Evolutionary conservation across 768 basidiomycete genomes (phyloP).

Genomic region (Cyclocybe aegerita): DNA sequence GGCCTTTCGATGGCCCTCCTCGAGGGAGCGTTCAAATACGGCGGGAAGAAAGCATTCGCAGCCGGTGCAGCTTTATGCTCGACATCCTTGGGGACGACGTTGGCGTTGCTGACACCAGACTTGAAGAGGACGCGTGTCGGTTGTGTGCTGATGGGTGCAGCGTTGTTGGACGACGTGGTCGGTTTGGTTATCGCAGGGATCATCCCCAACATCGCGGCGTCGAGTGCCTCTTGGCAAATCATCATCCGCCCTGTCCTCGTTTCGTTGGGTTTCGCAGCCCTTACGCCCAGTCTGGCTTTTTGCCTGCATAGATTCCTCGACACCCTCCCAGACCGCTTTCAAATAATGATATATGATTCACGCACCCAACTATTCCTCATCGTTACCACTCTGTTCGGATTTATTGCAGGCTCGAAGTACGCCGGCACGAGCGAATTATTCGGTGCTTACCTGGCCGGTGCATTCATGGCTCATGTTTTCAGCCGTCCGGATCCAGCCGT

Average conservation of each 20-base stretch:
- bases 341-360: conserved; percentile 6
- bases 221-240: conserved; percentile 23
- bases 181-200: conserved; percentile 61
- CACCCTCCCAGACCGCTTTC: neutral
- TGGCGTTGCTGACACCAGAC: conserved; percentile 53
- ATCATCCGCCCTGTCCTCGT: conserved; percentile 57
- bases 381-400: conserved; percentile 36
- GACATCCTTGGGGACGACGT: conserved; percentile 67
- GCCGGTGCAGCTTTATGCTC: conserved; percentile 63
- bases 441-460: conserved; percentile 61
- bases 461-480: conserved; percentile 40
- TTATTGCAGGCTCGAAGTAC: conserved; percentile 48
- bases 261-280: conserved; percentile 47
- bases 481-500: neutral
- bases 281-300: conserved; percentile 32
- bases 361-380: conserved; percentile 35
- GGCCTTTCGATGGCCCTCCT: conserved; percentile 49
- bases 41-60: conserved; percentile 49
- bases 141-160: conserved; percentile 58
- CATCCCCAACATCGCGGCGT: conserved; percentile 38
- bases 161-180: conserved; percentile 64
- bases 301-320: neutral
- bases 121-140: conserved; percentile 51
- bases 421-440: conserved; percentile 61
- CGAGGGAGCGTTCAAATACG: conserved; percentile 41